These are phyloP conservation scores for Pythium vanterpoolii DNA, from an alignment of 352 stramenopile genomes.

Conservation along the genomic window DNA sequence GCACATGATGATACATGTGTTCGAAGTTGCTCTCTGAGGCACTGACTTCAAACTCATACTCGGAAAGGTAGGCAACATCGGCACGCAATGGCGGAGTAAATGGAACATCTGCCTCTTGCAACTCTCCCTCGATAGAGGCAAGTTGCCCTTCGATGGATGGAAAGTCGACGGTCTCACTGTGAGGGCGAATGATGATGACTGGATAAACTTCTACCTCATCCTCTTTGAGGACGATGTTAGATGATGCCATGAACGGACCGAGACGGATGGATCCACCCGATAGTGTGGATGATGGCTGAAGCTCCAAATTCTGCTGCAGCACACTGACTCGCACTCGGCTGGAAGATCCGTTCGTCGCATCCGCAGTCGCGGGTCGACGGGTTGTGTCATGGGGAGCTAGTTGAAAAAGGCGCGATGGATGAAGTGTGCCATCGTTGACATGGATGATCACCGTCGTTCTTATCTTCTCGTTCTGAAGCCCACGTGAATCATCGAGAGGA, in stretches of 20 bases:
- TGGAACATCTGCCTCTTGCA: neutral
- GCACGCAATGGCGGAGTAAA: neutral
- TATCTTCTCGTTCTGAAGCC: neutral
- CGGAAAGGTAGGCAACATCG: constrained; percentile 42
- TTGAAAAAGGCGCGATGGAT: constrained; percentile 43
- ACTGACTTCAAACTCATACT: constrained; percentile 59
- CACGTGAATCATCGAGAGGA: neutral
- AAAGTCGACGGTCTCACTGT: constrained; percentile 31
- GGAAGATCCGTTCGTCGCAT: neutral
- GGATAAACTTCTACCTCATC: constrained; percentile 68
- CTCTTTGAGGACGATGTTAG: constrained; percentile 45
- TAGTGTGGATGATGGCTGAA: constrained; percentile 30
- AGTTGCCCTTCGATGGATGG: neutral
- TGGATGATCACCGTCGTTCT: constrained; percentile 30
- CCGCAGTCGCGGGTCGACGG: neutral
- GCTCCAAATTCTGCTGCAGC: constrained; percentile 36
- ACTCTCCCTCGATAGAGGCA: neutral
- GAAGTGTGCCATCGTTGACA: constrained; percentile 28
- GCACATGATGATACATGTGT: constrained; percentile 45
- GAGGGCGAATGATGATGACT: constrained; percentile 49
- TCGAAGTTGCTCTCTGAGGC: constrained; percentile 60
- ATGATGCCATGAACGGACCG: constrained; percentile 42
- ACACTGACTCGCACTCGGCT: constrained; percentile 31
- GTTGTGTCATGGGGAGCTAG: neutral
- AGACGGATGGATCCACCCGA: constrained; percentile 26